Evolutionary conservation across 768 basidiomycete species (phyloP).

Genomic region (Suillus ampliporus): DNA sequence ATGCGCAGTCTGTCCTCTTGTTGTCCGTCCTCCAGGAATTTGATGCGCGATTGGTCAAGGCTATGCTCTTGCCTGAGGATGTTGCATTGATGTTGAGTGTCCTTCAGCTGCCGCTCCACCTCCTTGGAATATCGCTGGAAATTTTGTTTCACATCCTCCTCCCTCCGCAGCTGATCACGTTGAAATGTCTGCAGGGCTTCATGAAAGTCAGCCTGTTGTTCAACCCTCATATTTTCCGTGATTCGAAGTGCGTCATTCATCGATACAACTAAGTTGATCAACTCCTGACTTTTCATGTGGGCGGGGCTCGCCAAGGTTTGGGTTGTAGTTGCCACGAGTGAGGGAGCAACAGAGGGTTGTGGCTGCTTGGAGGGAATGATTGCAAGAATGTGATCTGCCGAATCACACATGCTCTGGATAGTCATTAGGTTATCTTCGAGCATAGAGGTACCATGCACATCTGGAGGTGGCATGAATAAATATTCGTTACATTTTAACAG

Average conservation of each 20-base stretch:
- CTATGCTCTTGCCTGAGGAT: background rate
- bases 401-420: background rate
- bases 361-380: background rate
- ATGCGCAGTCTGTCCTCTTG: background rate
- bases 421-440: background rate
- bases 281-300: background rate
- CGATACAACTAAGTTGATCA: background rate
- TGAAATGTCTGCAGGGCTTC: background rate
- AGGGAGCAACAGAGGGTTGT: background rate
- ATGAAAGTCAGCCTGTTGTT: background rate
- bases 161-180: background rate
- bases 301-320: background rate
- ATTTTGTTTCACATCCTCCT: background rate
- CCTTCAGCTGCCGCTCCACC: background rate
- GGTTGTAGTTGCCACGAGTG: background rate
- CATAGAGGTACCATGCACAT: background rate
- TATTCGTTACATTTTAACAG: background rate
- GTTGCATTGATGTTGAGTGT: background rate
- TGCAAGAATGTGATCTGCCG: background rate
- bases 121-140: conserved; percentile 1
- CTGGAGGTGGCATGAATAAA: background rate
- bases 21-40: background rate
- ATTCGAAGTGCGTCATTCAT: background rate
- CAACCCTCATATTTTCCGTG: background rate
- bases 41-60: background rate